Base-by-base conservation (phyloP, 2,329 filamentous ascomycete genomes). In the Diaporthe humulicola region DNA sequence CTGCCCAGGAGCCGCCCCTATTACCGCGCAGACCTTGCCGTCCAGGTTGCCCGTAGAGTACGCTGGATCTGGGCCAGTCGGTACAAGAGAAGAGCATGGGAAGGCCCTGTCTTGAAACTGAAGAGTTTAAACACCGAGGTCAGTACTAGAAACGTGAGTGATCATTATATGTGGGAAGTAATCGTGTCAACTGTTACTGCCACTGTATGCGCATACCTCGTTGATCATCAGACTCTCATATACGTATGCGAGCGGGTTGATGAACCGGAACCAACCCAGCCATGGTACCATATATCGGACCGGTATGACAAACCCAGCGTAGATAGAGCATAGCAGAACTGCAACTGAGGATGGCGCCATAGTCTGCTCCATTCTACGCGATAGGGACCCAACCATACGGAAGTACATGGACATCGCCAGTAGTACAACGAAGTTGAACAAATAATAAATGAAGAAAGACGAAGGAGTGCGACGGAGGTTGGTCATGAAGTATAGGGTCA, bases 401-500 rank as follows among this genome's bases (percentile, higher is more conserved):
- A 89, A 90, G 2, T 89, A 81, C 10, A 85, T 85, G 4, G 85
- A 87, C 88, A 90, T 88, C 19, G 83, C 81, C 28, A 91, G 82
- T 12, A 84, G 87, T 28, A 84, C 83, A 40, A 86, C 79, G 75
- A 89, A 88, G 1, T 84, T 86, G 77, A 90, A 87, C 4, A 90
- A 80, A 76, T 88, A 87, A 81, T 87, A 90, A 71, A 87, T 85
- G 78, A 90, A 90, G 79, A 90, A 90, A 0, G 87, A 82, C 14
- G 87, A 88, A 2, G 90, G 84, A 73, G 88, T 86, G 61, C 89
- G 85, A 73, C 88, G 86, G 10, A 93, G 85, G 74, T 91, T 89
- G 0, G 90, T 88, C 89, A 93, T 89, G 80, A 93, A 93, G 83
- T 93, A 93, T 1, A 93, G 81, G 2, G 88, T 86, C 71, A 92